These are phyloP conservation scores for Ceratobasidium theobromae DNA, from an alignment of 1,284 basidiomycete species.

Conservation along the genomic window DNA sequence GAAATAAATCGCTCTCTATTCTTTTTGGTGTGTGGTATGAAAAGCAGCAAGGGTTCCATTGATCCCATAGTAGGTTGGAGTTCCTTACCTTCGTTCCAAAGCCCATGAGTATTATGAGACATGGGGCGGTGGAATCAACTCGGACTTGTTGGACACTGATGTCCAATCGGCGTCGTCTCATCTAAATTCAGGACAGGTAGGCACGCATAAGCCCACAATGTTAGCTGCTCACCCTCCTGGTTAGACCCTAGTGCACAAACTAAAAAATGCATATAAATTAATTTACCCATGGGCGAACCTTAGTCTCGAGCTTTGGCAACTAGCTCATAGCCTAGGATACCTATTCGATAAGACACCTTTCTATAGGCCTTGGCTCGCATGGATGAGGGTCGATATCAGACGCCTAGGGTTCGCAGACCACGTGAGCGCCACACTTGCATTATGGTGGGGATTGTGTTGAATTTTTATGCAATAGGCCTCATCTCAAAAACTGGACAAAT, in stretches of 20 bases:
- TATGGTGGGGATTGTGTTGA: constrained; percentile 53
- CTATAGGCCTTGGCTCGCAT: constrained; percentile 89
- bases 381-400: constrained; percentile 81
- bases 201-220: constrained; percentile 15
- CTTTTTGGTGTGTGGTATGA: constrained; percentile 63
- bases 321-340: constrained; percentile 86
- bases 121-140: constrained; percentile 76
- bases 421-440: constrained; percentile 36
- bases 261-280: constrained; percentile 63
- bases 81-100: constrained; percentile 90
- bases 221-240: constrained; percentile 1
- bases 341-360: constrained; percentile 85
- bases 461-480: constrained; percentile 46
- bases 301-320: constrained; percentile 75
- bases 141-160: constrained; percentile 60
- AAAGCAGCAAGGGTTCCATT: neutral
- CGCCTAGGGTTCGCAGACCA: constrained; percentile 74
- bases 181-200: neutral
- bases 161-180: constrained; percentile 10
- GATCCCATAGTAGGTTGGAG: constrained; percentile 59
- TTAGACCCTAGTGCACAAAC: constrained; percentile 51
- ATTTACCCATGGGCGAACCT: constrained; percentile 83
- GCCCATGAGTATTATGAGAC: constrained; percentile 88
- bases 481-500: constrained; percentile 31
- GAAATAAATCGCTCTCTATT: constrained; percentile 76